Evolutionary conservation across 108 stramenopile genomes (phyloP).

Genomic region (Bacterosira constricta): DNA sequence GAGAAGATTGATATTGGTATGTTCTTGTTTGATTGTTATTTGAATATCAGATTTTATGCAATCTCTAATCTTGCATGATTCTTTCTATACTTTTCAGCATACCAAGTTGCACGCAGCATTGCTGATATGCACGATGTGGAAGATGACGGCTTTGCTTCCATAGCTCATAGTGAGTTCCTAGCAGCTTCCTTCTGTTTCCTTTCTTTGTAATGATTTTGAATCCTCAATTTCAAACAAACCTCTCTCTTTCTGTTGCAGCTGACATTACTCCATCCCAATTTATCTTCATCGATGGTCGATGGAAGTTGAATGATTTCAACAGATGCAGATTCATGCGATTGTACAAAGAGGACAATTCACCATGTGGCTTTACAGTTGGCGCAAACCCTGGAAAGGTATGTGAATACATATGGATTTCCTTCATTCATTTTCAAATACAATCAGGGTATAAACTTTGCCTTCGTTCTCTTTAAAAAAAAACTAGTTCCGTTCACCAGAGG

Average conservation of each 20-base stretch:
- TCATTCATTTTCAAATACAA: neutral
- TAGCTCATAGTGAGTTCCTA: slow-evolving; percentile 58
- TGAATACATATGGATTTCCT: neutral
- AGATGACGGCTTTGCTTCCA: slow-evolving; percentile 52
- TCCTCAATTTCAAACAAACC: neutral
- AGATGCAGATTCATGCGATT: slow-evolving; percentile 65
- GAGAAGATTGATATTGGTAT: slow-evolving; percentile 54
- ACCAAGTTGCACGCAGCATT: slow-evolving; percentile 61
- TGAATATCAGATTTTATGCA: neutral
- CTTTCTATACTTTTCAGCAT: slow-evolving; percentile 30
- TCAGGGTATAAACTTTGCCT: neutral
- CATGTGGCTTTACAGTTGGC: slow-evolving; percentile 58
- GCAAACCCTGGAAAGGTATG: slow-evolving; percentile 61
- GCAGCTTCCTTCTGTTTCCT: neutral
- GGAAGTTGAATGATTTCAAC: slow-evolving; percentile 79
- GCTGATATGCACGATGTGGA: slow-evolving; percentile 71
- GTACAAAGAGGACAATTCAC: slow-evolving; percentile 36
- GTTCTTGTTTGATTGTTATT: neutral
- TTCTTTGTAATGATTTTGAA: neutral
- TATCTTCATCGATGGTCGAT: slow-evolving; percentile 61
- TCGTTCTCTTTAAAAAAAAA: neutral
- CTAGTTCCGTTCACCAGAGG: slow-evolving; percentile 70
- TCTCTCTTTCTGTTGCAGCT: slow-evolving; percentile 7
- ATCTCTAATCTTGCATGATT: neutral
- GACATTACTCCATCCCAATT: slow-evolving; percentile 73